phyloP scores from a whole-genome alignment of 805 yeast genomes.

The Monosporozyma siamensis region DNA sequence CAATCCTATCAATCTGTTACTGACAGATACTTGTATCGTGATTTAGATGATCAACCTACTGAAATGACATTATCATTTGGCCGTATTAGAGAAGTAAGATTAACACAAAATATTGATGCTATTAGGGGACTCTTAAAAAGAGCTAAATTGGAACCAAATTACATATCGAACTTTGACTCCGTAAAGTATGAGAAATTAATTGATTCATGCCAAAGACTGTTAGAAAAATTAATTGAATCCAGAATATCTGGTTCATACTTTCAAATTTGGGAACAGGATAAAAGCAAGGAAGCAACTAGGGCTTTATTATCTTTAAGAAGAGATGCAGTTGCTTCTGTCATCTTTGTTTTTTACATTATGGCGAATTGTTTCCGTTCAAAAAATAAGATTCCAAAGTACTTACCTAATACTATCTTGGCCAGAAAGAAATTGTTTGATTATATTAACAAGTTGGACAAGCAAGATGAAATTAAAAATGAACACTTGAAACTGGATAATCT shows the following conservation, averaged over 20 bases:
- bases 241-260: conserved; percentile 41
- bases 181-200: conserved; percentile 30
- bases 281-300: conserved; percentile 31
- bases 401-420: conserved; percentile 37
- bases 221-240: conserved; percentile 40
- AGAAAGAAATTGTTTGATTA: conserved; percentile 37
- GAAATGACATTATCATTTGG: conserved; percentile 36
- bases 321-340: conserved; percentile 39
- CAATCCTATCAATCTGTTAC: conserved; percentile 40
- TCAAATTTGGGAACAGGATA: conserved; percentile 38
- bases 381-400: conserved; percentile 33
- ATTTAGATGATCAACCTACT: conserved; percentile 39
- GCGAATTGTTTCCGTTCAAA: conserved; percentile 35
- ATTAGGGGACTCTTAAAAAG: conserved; percentile 31
- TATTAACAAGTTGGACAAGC: conserved; percentile 28
- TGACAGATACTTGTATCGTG: conserved; percentile 42
- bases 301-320: conserved; percentile 37
- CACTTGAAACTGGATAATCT: conserved; percentile 3
- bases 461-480: not conserved
- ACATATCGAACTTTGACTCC: conserved; percentile 30
- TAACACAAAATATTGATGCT: conserved; percentile 37
- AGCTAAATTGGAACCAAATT: conserved; percentile 32
- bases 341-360: conserved; percentile 35
- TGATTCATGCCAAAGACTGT: conserved; percentile 31
- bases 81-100: conserved; percentile 40